These are phyloP conservation scores for Zygosaccharomyces pseudorouxii DNA, from an alignment of 805 yeast genomes.

Conservation along the genomic window DNA sequence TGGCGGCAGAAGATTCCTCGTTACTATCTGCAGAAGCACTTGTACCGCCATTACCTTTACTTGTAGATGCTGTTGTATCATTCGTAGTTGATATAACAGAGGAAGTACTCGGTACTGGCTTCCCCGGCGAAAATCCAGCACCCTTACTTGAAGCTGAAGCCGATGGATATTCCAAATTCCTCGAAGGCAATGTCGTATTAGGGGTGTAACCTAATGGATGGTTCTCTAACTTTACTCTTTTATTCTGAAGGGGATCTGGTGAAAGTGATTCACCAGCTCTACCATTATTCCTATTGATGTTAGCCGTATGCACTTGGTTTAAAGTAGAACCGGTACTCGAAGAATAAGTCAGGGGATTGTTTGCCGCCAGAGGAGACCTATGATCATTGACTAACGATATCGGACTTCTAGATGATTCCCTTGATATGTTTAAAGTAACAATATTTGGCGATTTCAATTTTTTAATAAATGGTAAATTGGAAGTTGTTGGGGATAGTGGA, in stretches of 20 bases:
- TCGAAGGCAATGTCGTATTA: not conserved
- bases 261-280: slow-evolving; percentile 16
- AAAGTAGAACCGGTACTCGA: slow-evolving; percentile 18
- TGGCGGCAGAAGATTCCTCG: slow-evolving; percentile 6
- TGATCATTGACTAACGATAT: slow-evolving; percentile 24
- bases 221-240: slow-evolving; percentile 17
- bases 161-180: slow-evolving; percentile 3
- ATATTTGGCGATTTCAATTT: slow-evolving; percentile 33
- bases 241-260: slow-evolving; percentile 12
- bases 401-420: slow-evolving; percentile 33
- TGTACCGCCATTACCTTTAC: not conserved
- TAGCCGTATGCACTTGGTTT: slow-evolving; percentile 20
- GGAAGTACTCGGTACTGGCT: slow-evolving; percentile 7
- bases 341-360: slow-evolving; percentile 21
- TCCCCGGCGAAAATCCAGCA: slow-evolving; percentile 7
- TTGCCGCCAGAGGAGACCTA: slow-evolving; percentile 23
- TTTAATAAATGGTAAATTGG: slow-evolving; percentile 29
- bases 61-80: not conserved
- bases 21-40: not conserved
- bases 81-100: slow-evolving; percentile 4
- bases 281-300: slow-evolving; percentile 14
- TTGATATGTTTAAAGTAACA: slow-evolving; percentile 32
- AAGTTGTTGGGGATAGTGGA: slow-evolving; percentile 19
- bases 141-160: not conserved
- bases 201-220: slow-evolving; percentile 6